A percentile compares a stretch with the other conserved stretches of the same genome.
Evolutionary conservation across 1,284 basidiomycete genomes (phyloP).

Genomic region (Ganoderma resinaceum): DNA sequence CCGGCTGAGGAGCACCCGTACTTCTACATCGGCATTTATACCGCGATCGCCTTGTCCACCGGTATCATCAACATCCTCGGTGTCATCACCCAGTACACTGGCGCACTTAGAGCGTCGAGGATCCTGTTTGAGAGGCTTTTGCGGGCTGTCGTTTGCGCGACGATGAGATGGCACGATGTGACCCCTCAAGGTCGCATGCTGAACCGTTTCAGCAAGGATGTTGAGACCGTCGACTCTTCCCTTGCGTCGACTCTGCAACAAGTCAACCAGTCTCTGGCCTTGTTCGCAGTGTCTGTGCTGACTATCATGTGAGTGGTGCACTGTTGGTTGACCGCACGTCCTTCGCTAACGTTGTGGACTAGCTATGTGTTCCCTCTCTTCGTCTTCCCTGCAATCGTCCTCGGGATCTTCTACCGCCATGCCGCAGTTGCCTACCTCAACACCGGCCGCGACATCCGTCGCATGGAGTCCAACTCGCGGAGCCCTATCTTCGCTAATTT

Average conservation of each 20-base stretch:
- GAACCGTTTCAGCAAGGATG: slow-evolving; percentile 78
- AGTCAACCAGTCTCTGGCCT: slow-evolving; percentile 77
- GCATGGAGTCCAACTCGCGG: slow-evolving; percentile 79
- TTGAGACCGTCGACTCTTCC: slow-evolving; percentile 79
- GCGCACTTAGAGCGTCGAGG: slow-evolving; percentile 65
- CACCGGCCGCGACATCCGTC: slow-evolving; percentile 78
- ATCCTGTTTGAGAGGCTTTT: slow-evolving; percentile 65
- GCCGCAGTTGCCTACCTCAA: slow-evolving; percentile 79
- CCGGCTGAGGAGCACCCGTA: slow-evolving; percentile 61
- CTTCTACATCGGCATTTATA: slow-evolving; percentile 71
- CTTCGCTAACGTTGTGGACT: slow-evolving; percentile 21
- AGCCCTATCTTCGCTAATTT: slow-evolving; percentile 83
- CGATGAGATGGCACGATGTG: slow-evolving; percentile 60
- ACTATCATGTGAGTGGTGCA: slow-evolving; percentile 58
- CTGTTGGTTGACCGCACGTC: background rate
- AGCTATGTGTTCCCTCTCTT: slow-evolving; percentile 77
- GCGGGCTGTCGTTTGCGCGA: slow-evolving; percentile 66
- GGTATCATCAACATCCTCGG: slow-evolving; percentile 54
- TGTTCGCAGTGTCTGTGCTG: slow-evolving; percentile 73
- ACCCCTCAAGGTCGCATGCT: slow-evolving; percentile 66
- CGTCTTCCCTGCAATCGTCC: slow-evolving; percentile 71
- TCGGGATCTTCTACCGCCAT: slow-evolving; percentile 67
- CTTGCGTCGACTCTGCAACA: slow-evolving; percentile 75
- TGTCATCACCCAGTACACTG: slow-evolving; percentile 63
- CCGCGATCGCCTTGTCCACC: slow-evolving; percentile 57